Percentiles rank a stretch among this genome's conserved stretches.
These are phyloP conservation scores for Zygosaccharomyces rouxii DNA, from an alignment of 805 yeast species.

Conservation along the genomic window DNA sequence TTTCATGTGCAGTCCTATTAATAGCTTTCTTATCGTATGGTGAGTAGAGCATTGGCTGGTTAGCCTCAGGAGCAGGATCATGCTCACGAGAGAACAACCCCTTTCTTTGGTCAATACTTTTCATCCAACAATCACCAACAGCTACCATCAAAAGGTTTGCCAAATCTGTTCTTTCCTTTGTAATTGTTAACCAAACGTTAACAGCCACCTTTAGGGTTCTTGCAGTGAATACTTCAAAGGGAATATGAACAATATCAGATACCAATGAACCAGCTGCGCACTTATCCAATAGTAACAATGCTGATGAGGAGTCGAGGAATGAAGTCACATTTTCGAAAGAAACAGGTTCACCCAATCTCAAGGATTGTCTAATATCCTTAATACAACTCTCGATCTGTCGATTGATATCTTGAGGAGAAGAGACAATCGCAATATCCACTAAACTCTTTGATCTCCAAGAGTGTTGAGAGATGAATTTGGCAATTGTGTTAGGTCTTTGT, in stretches of 20 bases:
- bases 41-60: slow-evolving; percentile 76
- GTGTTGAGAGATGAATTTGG: slow-evolving; percentile 72
- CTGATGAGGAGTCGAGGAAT: slow-evolving; percentile 43
- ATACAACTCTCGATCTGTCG: slow-evolving; percentile 19
- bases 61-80: slow-evolving; percentile 60
- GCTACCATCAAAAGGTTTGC: slow-evolving; percentile 63
- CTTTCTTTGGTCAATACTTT: slow-evolving; percentile 48
- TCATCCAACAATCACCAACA: slow-evolving; percentile 65
- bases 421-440: slow-evolving; percentile 31
- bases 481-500: slow-evolving; percentile 51
- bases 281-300: slow-evolving; percentile 39
- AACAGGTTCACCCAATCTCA: slow-evolving; percentile 21
- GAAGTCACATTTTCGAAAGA: slow-evolving; percentile 36
- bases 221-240: slow-evolving; percentile 63
- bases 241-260: slow-evolving; percentile 55
- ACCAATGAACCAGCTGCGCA: slow-evolving; percentile 39
- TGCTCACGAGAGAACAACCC: slow-evolving; percentile 61
- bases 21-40: slow-evolving; percentile 69
- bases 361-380: slow-evolving; percentile 18
- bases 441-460: slow-evolving; percentile 57
- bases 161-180: slow-evolving; percentile 58
- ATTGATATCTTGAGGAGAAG: slow-evolving; percentile 30
- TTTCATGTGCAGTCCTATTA: slow-evolving; percentile 46
- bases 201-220: slow-evolving; percentile 59
- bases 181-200: slow-evolving; percentile 74